phyloP scores from a whole-genome alignment of 1,284 basidiomycete species.

The Malassezia globosa region DNA sequence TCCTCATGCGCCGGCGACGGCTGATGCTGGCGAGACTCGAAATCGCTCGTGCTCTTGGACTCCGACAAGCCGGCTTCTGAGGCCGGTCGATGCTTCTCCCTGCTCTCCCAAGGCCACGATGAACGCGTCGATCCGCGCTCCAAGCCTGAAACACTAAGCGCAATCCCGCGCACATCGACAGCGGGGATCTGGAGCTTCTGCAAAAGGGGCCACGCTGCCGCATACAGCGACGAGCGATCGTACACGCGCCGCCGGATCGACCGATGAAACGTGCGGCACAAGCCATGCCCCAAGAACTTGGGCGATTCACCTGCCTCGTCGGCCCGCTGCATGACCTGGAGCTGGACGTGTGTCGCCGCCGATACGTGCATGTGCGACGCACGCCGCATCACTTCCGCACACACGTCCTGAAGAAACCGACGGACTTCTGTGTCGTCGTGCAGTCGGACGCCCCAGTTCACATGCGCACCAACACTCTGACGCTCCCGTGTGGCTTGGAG shows the following conservation, averaged over 20 bases:
- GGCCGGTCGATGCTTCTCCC: too few relatives aligned
- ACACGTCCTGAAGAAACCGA: slow-evolving; percentile 33
- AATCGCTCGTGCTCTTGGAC: slow-evolving; percentile 10
- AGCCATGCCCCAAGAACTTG: slow-evolving; percentile 90
- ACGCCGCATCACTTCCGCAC: slow-evolving; percentile 23
- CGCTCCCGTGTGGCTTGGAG: slow-evolving; percentile 54
- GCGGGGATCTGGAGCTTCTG: slow-evolving; percentile 65
- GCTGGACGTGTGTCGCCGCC: slow-evolving; percentile 59
- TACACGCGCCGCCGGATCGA: slow-evolving; percentile 53
- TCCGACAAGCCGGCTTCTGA: too few relatives aligned
- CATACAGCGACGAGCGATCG: slow-evolving; percentile 60
- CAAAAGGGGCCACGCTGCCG: slow-evolving; percentile 68
- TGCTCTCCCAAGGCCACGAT: slow-evolving; percentile 14
- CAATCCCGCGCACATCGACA: slow-evolving; percentile 78
- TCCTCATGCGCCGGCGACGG: background rate
- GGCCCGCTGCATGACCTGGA: slow-evolving; percentile 69
- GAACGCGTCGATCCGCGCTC: slow-evolving; percentile 45
- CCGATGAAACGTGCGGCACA: slow-evolving; percentile 71
- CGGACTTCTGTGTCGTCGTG: slow-evolving; percentile 68
- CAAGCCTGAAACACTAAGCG: slow-evolving; percentile 81
- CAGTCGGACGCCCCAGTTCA: slow-evolving; percentile 78
- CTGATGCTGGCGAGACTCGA: background rate
- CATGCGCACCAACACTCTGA: slow-evolving; percentile 26
- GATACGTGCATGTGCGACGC: slow-evolving; percentile 57
- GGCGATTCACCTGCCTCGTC: slow-evolving; percentile 82